These are phyloP conservation scores for Mycena epipterygia DNA, from an alignment of 768 basidiomycete species.

Conservation along the genomic window DNA sequence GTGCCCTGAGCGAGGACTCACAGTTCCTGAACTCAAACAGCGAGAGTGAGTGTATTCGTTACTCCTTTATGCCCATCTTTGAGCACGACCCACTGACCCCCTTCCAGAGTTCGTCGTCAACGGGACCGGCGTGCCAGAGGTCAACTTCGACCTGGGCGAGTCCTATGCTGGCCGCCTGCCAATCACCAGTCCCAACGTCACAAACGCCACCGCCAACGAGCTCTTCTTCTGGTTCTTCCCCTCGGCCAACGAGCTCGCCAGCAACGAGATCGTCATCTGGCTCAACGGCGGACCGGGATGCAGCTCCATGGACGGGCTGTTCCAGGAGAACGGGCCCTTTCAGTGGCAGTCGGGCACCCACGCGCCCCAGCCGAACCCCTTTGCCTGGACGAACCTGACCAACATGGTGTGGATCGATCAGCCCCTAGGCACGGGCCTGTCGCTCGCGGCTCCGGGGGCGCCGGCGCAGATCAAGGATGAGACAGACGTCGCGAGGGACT, in stretches of 20 bases:
- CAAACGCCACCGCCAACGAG: conserved; percentile 8
- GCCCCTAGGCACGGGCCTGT: conserved; percentile 18
- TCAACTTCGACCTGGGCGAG: conserved; percentile 20
- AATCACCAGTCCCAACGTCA: conserved; percentile 8
- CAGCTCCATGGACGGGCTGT: conserved; percentile 17
- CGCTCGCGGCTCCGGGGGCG: conserved; percentile 7
- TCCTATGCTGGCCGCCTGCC: conserved; percentile 21
- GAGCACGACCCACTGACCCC: conserved; percentile 15
- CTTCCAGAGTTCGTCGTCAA: conserved; percentile 22
- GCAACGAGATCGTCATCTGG: conserved; percentile 23
- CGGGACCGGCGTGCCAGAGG: conserved; percentile 13
- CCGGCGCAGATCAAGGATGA: not conserved
- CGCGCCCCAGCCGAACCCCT: conserved; percentile 11
- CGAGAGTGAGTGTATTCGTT: conserved; percentile 17
- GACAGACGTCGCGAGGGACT: not conserved
- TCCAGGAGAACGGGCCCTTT: conserved; percentile 27
- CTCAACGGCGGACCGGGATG: conserved; percentile 25
- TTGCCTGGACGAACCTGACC: conserved; percentile 12
- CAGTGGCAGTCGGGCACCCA: conserved; percentile 14
- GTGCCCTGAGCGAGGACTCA: conserved; percentile 19
- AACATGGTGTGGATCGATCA: conserved; percentile 23
- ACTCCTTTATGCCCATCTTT: conserved; percentile 6
- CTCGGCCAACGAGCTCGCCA: conserved; percentile 12
- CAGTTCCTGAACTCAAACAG: conserved; percentile 23
- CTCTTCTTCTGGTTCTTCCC: conserved; percentile 28